Conservation (phyloP, 2,329 filamentous ascomycete species). For the Sclerotinia sclerotiorum region DNA sequence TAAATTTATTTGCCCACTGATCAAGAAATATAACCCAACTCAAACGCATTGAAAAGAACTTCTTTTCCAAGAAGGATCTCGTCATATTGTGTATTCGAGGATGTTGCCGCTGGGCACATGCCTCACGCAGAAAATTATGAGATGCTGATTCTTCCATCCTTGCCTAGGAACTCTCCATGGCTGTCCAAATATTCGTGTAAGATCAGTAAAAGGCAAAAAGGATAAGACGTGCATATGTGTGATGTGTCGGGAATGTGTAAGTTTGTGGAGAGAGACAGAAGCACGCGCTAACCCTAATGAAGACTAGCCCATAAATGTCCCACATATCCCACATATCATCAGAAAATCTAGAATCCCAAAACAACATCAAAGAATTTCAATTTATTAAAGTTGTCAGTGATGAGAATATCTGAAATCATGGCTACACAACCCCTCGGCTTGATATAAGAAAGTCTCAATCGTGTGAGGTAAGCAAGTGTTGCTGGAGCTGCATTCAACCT, state of each 20-base stretch:
- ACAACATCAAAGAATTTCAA: not conserved
- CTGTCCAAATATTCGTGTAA: not conserved
- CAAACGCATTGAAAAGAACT: not conserved
- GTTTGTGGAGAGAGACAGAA: not conserved
- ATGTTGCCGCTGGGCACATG: not conserved
- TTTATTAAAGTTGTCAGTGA: not conserved
- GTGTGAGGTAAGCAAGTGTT: not conserved
- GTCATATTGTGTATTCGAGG: constrained; percentile 2
- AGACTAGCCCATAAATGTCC: not conserved
- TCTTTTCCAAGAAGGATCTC: not conserved
- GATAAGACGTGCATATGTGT: not conserved
- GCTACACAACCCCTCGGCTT: not conserved
- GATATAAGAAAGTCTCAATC: not conserved
- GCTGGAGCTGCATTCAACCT: not conserved
- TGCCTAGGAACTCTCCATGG: not conserved
- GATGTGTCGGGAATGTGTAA: not conserved
- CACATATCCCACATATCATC: constrained; percentile 7
- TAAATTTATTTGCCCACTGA: not conserved
- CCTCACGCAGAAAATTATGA: not conserved
- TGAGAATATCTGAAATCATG: not conserved
- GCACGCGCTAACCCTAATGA: not conserved
- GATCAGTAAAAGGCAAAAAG: not conserved
- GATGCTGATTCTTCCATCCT: not conserved
- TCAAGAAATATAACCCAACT: not conserved
- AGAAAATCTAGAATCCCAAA: not conserved